phyloP scores from a whole-genome alignment of 176 grass and related monocot species.

The Melocanna baccifera region DNA sequence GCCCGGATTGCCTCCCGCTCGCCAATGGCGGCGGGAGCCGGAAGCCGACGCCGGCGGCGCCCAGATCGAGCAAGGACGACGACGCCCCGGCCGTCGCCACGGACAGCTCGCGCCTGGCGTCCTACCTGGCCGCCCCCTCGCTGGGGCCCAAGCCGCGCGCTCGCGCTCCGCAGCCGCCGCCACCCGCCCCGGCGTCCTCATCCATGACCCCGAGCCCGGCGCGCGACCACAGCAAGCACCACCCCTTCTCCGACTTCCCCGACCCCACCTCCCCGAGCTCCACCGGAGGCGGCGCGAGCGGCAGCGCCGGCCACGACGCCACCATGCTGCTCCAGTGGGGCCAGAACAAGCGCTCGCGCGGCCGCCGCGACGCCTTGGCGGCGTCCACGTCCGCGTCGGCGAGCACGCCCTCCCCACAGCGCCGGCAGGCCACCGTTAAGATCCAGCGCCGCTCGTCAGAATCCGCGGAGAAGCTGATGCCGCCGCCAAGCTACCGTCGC shows the following conservation, averaged over 20 bases:
- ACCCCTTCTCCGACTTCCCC: constrained; percentile 7
- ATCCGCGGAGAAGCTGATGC: constrained; percentile 62
- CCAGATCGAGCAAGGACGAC: constrained; percentile 48
- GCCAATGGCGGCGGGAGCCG: constrained; percentile 26
- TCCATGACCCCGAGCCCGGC: constrained; percentile 16
- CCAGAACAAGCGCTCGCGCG: constrained; percentile 65
- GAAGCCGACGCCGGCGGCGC: constrained; percentile 4
- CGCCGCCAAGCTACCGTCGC: constrained; percentile 45
- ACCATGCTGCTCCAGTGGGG: constrained; percentile 67
- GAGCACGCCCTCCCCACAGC: constrained; percentile 26
- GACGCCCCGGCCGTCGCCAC: constrained; percentile 12
- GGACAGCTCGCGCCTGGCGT: constrained; percentile 9
- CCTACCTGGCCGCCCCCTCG: constrained; percentile 23
- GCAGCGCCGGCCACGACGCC: not conserved
- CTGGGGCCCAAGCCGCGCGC: constrained; percentile 33
- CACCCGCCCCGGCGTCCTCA: not conserved
- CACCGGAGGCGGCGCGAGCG: not conserved
- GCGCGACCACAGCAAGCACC: constrained; percentile 10
- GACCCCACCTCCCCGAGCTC: not conserved
- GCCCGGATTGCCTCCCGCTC: constrained; percentile 47
- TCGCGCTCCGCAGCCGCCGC: constrained; percentile 2
- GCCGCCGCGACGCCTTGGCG: constrained; percentile 42
- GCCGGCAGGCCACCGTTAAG: constrained; percentile 17
- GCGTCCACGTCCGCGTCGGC: not conserved
- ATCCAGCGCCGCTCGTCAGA: constrained; percentile 50